Base-by-base conservation (phyloP, 108 stramenopile species). In the Skeletonema tropicum region DNA sequence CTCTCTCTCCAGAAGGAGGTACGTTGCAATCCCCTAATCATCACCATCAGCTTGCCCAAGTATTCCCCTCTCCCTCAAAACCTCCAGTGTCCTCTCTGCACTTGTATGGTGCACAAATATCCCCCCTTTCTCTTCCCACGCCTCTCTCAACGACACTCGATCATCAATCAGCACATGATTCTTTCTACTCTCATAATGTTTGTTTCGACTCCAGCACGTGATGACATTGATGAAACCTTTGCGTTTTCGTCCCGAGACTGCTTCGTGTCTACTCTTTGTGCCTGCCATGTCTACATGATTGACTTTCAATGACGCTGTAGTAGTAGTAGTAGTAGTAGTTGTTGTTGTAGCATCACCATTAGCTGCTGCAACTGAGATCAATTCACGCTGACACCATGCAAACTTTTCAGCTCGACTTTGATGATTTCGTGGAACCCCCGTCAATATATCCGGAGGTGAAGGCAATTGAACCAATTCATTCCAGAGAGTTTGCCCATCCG, bases 191-290 rank as follows among this genome's bases (percentile, higher is more conserved):
- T 94, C 93, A 41, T 58, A 68, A 73, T 89, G 83, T 68, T 94
- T 94, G 66, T 91, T 91, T 52, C 82, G 70, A 41, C 86, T 87
- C 93, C 93, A 94, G 68, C 93, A 94, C 2, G 93, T 91, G 31
- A 94, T 90, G 30, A 94, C 79, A 74, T 87, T 87, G 26, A 84
- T 48, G 10, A 11, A 3, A 19, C 48, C 17, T 19, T 48, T 48
- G 38, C 38, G 38, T 52, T 81, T 70, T 10, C 63, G 38, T 17
- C 86, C 86, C 6, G 49, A 45, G 9, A 81, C 80, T 15, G 74
- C 32, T 21, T 64, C 73, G 48, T 87, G 86, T 23, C 57, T 13
- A 46, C 67, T 70, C 42, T 82, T 84, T 46, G 58, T 76, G 0
- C 77, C 88, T 3, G 93, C 90, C 82, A 86, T 90, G 68, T 91